Conservation (phyloP, 306 rosid species). For the Casuarina glauca region DNA sequence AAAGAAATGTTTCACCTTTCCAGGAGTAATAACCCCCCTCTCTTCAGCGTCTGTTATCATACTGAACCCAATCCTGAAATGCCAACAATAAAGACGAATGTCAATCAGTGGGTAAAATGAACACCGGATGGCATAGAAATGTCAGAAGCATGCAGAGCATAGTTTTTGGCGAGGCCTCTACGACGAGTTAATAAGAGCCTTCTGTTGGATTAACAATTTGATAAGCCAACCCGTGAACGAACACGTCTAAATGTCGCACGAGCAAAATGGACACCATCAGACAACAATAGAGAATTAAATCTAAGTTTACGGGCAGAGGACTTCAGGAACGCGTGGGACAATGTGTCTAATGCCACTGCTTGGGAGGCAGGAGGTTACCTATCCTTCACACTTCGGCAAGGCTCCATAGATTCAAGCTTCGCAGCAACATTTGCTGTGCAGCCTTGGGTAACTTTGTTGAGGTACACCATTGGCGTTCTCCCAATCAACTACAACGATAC, state of each 20-base stretch:
- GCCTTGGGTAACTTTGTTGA: conserved; percentile 74
- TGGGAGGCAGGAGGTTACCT: conserved; percentile 42
- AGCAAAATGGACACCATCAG: conserved; percentile 15
- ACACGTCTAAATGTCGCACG: neutral
- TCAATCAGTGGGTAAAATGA: conserved; percentile 3
- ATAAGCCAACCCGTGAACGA: conserved; percentile 3
- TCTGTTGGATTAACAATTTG: conserved; percentile 11
- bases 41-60: conserved; percentile 85
- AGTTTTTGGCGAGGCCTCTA: neutral
- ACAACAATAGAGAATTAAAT: conserved; percentile 9
- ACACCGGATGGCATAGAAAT: neutral
- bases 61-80: conserved; percentile 82
- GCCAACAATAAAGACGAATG: conserved; percentile 20
- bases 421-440: conserved; percentile 89
- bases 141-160: neutral
- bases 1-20: conserved; percentile 52
- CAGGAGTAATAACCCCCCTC: conserved; percentile 70
- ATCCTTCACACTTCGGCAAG: conserved; percentile 95
- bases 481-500: conserved; percentile 70
- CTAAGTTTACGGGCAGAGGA: neutral
- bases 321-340: neutral
- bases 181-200: neutral
- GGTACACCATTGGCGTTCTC: conserved; percentile 94
- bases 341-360: neutral
- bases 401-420: conserved; percentile 97